Evolutionary conservation across 2,329 filamentous ascomycete genomes (phyloP).

Genomic region (Hymenoscyphus linearis): DNA sequence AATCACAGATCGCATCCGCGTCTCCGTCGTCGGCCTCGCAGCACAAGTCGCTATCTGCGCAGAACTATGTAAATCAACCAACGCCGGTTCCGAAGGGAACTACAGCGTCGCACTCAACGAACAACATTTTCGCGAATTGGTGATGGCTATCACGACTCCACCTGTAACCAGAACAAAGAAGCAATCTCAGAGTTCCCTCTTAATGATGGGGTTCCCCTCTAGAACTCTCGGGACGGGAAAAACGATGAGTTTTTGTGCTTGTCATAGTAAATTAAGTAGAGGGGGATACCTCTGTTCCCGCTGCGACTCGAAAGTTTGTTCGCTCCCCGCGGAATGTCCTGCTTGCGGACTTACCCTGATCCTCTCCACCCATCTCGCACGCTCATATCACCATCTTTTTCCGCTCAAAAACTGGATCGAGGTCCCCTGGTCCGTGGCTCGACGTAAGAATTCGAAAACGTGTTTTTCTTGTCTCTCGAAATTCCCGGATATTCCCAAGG

Average conservation of each 20-base stretch:
- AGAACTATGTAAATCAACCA: conserved; percentile 83
- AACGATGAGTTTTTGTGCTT: conserved; percentile 75
- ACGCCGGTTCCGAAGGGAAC: conserved; percentile 66
- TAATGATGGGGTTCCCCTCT: conserved; percentile 98
- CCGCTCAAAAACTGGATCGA: conserved; percentile 86
- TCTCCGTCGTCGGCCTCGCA: conserved; percentile 83
- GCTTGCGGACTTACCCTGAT: conserved; percentile 89
- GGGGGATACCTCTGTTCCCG: conserved; percentile 90
- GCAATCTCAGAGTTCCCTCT: conserved; percentile 57
- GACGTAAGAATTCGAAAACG: conserved; percentile 35
- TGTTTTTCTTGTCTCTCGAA: conserved; percentile 74
- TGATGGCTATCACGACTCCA: conserved; percentile 83
- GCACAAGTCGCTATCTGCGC: conserved; percentile 90
- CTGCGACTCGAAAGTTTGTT: conserved; percentile 84
- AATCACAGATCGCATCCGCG: conserved; percentile 76
- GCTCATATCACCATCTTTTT: conserved; percentile 92
- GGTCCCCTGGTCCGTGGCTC: conserved; percentile 75
- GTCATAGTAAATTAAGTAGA: conserved; percentile 74
- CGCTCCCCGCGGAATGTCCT: conserved; percentile 84
- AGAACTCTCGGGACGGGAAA: conserved; percentile 65
- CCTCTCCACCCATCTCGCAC: conserved; percentile 83
- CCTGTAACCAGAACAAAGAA: conserved; percentile 68
- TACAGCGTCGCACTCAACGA: conserved; percentile 87
- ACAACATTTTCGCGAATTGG: conserved; percentile 80
- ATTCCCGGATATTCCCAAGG: conserved; percentile 52